Evolutionary conservation across 306 rosid genomes (phyloP), one percentile per base, ranked within the genome.

Genomic region (Prunus campanulata): DNA sequence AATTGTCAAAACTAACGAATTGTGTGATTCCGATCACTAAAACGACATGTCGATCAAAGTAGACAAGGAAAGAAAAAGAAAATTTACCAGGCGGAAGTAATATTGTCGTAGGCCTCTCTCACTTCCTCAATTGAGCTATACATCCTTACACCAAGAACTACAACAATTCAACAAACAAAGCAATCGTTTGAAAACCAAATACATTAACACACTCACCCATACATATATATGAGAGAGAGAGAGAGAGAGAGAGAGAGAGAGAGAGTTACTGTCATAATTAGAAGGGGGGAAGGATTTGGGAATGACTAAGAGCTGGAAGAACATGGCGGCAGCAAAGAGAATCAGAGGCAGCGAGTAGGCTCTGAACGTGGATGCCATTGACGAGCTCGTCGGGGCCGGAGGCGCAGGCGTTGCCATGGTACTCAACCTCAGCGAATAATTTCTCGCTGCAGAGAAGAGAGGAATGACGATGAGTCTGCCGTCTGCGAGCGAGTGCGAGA

Each of bases 251-350:
- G 68, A 49, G 57, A 19, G 54, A 27, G 68, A 39, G 42, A 66
- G 60, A 61, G 71, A 62, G 9, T 78, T 32, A 90, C 98, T 90
- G 65, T 90, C 96, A 76, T 91, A 94, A 59, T 92, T 93, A 59
- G 98, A 88, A 57, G 88, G 76, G 81, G 97, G 98, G 68, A 87
- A 94, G 30, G 97, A 85, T 42, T 84, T 90, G 81, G 98, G 97
- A 76, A 93, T 85, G 16, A 94, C 78, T 55, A 83, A 70, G 68
- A 94, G 96, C 81, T 94, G 98, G 78, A 85, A 94, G 85, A 79
- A 85, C 70, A 91, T 77, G 65, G 96, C 93, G 10, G 78, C 90
- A 6, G 76, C 48, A 54, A 94, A 90, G 62, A 92, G 99, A 75
- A 90, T 0, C 50, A 87, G 69, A 69, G 99, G 99, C 42, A 89